Evolutionary conservation across 345 rosid species (phyloP).

Genomic region (Eucalyptus albens): DNA sequence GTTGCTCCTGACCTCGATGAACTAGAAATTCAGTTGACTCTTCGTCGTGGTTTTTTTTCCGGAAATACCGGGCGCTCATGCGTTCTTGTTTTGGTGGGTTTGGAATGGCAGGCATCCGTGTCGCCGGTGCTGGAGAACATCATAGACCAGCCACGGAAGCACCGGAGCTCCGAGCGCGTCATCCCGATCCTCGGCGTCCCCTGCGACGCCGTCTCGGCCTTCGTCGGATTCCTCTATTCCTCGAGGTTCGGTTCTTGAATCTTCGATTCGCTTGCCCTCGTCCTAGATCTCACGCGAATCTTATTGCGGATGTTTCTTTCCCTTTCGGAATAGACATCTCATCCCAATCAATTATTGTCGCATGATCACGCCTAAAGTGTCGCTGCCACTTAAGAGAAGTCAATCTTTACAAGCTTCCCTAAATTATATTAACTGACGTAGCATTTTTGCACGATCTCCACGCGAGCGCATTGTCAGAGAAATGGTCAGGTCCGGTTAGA

Average conservation of each 20-base stretch:
- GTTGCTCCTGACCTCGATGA: neutral
- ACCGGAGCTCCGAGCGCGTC: constrained; percentile 18
- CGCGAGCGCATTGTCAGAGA: neutral
- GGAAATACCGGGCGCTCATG: neutral
- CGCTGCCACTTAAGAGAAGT: neutral
- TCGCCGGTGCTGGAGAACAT: constrained; percentile 28
- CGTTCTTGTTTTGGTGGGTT: neutral
- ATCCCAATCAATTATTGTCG: neutral
- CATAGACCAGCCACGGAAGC: constrained; percentile 23
- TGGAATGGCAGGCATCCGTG: constrained; percentile 9
- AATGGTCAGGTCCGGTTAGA: neutral
- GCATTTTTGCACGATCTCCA: neutral
- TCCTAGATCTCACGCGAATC: neutral
- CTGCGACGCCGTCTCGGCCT: constrained; percentile 23
- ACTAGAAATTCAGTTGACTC: neutral
- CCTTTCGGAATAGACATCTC: neutral
- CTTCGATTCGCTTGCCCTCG: neutral
- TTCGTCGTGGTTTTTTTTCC: neutral
- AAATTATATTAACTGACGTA: neutral
- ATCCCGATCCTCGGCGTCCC: constrained; percentile 33
- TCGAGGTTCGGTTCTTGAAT: constrained; percentile 9
- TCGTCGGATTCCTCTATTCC: constrained; percentile 24
- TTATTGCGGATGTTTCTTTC: neutral
- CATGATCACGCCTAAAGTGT: neutral
- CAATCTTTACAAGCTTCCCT: neutral